Evolutionary conservation across 2,329 filamentous ascomycete genomes (phyloP), one percentile per base, ranked within the genome.

Genomic region (Scolecobasidium constrictum): DNA sequence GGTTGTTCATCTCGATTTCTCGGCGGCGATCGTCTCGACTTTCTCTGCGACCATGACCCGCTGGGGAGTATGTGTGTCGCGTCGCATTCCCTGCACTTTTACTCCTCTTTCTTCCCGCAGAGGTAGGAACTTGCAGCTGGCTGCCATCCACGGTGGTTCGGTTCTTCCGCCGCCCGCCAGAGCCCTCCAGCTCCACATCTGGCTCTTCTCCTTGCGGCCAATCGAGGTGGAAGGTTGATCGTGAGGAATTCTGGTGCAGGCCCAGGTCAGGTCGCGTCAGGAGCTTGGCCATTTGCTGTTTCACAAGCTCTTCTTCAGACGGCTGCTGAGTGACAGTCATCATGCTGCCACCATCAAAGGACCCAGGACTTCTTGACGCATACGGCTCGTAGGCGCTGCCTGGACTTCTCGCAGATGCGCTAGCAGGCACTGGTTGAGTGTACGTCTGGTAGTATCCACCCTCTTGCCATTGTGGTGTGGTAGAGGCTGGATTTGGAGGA

Each of bases 261-360:
- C 57, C 54, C 3, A 53, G 43, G 37, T 65, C 59, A 9, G 12
- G 28, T 43, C 57, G 57, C 43, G 58, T 52, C 13, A 71, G 61
- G 0, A 73, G 58, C 47, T 64, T 58, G n/a, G 67, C 60, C 62
- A 71, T 69, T 47, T 72, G 68, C 49, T 69, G 65, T 21, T 67
- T 65, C 45, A 69, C 65, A 46, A 63, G 56, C 39, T 72, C 69
- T 42, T 71, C 66, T 50, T 73, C 69, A 4, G 43, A 45, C 12
- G 38, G 37, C 40, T 40, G 28, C 48, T 38, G 13, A 13, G 31
- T 19, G 17, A 28, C 38, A 35, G 3, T 49, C 39, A 22, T 48
- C 23, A 20, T 33, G 43, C 21, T 31, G 43, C 38, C 17, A n/a
- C 17, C 35, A 40, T 39, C 42, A 35, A 38, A 40, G 17, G 18